Conservation (phyloP, 2,329 filamentous ascomycete genomes). For the Paraconiothyrium sp. region DNA sequence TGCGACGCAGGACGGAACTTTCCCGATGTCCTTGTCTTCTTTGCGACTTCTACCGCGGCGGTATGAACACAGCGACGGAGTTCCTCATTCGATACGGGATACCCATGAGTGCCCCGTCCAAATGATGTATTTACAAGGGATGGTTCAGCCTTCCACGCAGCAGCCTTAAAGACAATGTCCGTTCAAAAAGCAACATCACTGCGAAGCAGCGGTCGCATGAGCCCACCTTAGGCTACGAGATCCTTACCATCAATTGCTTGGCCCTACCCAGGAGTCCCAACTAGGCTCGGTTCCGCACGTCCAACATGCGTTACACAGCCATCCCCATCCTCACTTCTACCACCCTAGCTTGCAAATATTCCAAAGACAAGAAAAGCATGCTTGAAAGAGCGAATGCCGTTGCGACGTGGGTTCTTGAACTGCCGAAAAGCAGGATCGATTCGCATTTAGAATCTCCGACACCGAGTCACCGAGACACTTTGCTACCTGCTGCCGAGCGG, state of each 20-base stretch:
- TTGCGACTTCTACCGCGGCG: too few species aligned
- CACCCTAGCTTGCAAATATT: neutral
- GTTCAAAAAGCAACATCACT: too few species aligned
- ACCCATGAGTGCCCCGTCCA: too few species aligned
- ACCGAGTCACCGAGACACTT: neutral
- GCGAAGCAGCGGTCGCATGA: too few species aligned
- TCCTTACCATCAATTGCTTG: neutral
- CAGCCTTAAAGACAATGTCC: too few species aligned
- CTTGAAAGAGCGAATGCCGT: neutral
- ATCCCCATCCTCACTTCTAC: neutral
- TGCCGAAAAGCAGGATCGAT: neutral
- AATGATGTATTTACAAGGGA: too few species aligned
- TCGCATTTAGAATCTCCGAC: neutral
- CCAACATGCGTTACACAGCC: neutral
- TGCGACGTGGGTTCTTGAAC: neutral
- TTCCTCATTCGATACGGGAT: too few species aligned
- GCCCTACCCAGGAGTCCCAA: neutral
- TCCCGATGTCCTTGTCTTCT: too few species aligned
- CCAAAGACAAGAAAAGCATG: neutral
- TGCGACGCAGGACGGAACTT: too few species aligned
- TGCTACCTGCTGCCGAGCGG: neutral
- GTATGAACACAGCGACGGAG: too few species aligned
- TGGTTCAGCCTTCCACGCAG: too few species aligned
- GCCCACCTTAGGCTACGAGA: too few species aligned
- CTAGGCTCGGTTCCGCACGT: neutral